Evolutionary conservation across 805 yeast genomes (phyloP), one percentile per base, ranked within the genome.

Genomic region (Groenewaldozyma tartarivorans): DNA sequence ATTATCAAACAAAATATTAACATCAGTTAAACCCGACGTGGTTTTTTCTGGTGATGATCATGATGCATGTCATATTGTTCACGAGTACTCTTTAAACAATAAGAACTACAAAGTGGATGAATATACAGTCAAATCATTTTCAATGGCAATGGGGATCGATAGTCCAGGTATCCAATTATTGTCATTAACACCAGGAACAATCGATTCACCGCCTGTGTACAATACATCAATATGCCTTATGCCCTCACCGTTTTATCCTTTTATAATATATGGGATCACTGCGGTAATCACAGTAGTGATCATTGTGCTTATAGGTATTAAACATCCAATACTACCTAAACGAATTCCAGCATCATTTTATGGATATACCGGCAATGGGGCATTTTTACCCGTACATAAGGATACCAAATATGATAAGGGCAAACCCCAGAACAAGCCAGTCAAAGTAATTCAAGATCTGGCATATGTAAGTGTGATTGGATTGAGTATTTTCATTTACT

Each of bases 1-100:
- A 1, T 53, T 81, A 3, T 66, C 90, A 0, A 69, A 74, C 32
- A 69, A 74, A 17, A 68, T 92, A 4, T 60, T 92, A 35, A 52
- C 67, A 4, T 64, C 61, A 6, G 57, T 90, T 1, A 62, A 71
- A 35, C 99, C 99, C 0, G 67, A 67, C 13, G 59, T 79, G 7
- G 69, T 83, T 3, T 84, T 87, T 54, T 77, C 94, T 4, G 99
- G 98, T 1, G 99, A 92, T 58, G 98, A 92, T 58, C 99, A 92
- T 63, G 98, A 92, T 58, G 87, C 85, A 51, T 92, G 99, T 58
- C 85, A 82, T 48, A 71, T 81, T 22, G 62, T 63, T 17, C 96
- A 90, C 56, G 42, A 50, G 3, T 63, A 55, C 47, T 13, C 31
- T 4, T 40, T 42, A 7, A 46, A 48, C 30, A n/a, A n/a, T n/a